Evolutionary conservation across 192 early-diverging fungal genomes (phyloP).

Genomic region (Umbelopsis vinacea): DNA sequence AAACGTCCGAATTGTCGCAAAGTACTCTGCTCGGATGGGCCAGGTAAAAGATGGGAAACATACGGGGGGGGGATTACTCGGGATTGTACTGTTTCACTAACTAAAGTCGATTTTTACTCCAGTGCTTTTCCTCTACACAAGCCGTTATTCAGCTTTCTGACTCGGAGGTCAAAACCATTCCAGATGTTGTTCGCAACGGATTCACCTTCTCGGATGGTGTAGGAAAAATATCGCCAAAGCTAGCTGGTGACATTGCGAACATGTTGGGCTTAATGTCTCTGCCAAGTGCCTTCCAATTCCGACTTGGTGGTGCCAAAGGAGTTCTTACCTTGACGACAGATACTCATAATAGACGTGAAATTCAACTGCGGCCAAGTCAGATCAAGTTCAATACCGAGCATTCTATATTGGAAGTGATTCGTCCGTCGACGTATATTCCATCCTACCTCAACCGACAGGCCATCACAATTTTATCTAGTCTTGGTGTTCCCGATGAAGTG

Average conservation of each 20-base stretch:
- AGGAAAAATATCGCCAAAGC: constrained; percentile 58
- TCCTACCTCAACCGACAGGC: constrained; percentile 69
- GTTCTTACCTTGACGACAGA: constrained; percentile 49
- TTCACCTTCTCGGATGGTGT: constrained; percentile 78
- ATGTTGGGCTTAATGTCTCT: constrained; percentile 40
- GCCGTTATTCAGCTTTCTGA: constrained; percentile 47
- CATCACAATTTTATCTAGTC: constrained; percentile 59
- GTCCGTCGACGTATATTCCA: constrained; percentile 51
- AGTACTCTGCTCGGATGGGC: constrained; percentile 70
- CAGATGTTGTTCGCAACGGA: constrained; percentile 61
- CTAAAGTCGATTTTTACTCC: not conserved
- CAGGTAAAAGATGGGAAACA: constrained; percentile 57
- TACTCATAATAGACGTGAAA: constrained; percentile 32
- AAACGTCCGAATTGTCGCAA: constrained; percentile 65
- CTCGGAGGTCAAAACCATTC: constrained; percentile 49
- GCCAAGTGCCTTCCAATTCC: constrained; percentile 74
- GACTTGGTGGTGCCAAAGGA: constrained; percentile 70
- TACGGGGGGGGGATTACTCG: too few species aligned
- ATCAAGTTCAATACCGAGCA: constrained; percentile 61
- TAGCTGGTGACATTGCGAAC: constrained; percentile 50
- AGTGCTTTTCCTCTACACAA: constrained; percentile 71
- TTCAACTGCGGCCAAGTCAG: constrained; percentile 61
- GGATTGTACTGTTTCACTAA: not conserved
- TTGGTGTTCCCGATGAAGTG: constrained; percentile 61
- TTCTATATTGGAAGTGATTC: constrained; percentile 61